These are phyloP conservation scores for Porcisia hertigi DNA, from an alignment of 208 protist species.

Conservation along the genomic window DNA sequence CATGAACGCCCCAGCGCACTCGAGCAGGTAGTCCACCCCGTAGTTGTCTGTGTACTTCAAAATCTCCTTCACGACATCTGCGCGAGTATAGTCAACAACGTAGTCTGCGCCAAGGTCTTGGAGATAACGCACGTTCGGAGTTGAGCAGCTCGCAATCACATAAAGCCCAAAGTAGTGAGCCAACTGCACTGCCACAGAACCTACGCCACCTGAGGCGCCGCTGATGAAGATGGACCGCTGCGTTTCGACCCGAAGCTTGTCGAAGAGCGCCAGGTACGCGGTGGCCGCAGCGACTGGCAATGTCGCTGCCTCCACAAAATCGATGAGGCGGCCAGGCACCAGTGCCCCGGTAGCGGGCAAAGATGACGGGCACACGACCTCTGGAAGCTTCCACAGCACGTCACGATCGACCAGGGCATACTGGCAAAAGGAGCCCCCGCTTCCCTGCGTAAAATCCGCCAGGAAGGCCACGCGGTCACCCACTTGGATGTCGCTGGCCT, in stretches of 20 bases:
- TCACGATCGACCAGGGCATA: conserved; percentile 63
- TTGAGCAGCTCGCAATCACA: conserved; percentile 69
- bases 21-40: conserved; percentile 87
- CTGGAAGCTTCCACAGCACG: conserved; percentile 53
- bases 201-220: conserved; percentile 75
- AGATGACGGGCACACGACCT: conserved; percentile 4
- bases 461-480: conserved; percentile 76
- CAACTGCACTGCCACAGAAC: conserved; percentile 76
- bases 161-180: conserved; percentile 70
- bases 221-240: conserved; percentile 76
- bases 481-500: conserved; percentile 27
- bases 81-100: conserved; percentile 71
- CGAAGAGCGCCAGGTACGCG: conserved; percentile 75
- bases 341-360: background rate
- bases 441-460: conserved; percentile 37
- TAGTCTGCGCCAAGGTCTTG: conserved; percentile 61
- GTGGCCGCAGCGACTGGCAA: conserved; percentile 64
- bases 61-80: conserved; percentile 54
- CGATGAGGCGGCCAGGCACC: conserved; percentile 35
- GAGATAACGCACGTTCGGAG: conserved; percentile 55
- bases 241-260: conserved; percentile 67
- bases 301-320: conserved; percentile 72
- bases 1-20: conserved; percentile 43
- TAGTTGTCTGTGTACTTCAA: conserved; percentile 49
- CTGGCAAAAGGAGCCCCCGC: conserved; percentile 69